Base-by-base conservation (phyloP, 805 yeast species). In the Ascoidea tarda region DNA sequence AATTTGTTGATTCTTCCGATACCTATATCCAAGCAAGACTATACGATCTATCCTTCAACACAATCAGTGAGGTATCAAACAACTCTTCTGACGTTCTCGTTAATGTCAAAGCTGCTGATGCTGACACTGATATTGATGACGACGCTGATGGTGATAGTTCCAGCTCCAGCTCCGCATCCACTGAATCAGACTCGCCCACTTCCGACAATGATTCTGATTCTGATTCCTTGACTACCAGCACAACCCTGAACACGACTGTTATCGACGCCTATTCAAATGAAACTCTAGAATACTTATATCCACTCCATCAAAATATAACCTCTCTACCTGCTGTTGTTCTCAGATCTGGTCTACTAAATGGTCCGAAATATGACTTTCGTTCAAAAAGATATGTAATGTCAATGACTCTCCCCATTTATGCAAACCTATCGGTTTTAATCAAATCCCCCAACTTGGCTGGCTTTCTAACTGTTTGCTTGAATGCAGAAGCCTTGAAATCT, bases 371-470 rank as follows among this genome's bases (percentile, higher is more conserved):
- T 16, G 78, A 79, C 58, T 64, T 49, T 6, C 61, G 63, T 46
- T 58, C 70, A 1, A 46, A 42, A 28, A 54, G 71, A 1, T 82
- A 75, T 59, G 75, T 79, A 58, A 69, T 87, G 74, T 87, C 96
- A 0, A 69, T 89, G 66, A 84, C 96, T 0, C 59, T 87, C 5
- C 93, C 96, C 0, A 75, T 89, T 2, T 82, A 74, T 59, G 77
- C 87, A 16, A 83, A 84, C 58, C 73, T 82, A n/a, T 82, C 95
- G 1, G 82, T 86, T 28, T 66, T 82, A 47, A 66, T 82, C 28
- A 67, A 73, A n/a, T 69, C 73, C 14, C 80, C 84, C 5, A 72
- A 76, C 28, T 69, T 86, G 5, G 75, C 81, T 1, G 96, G 96
- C 0, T 89, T 79, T 63, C 59, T 88, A 46, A 76, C 93, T 0